Evolutionary conservation across 257 asterid genomes (phyloP).

Genomic region (Ocimum tenuiflorum): DNA sequence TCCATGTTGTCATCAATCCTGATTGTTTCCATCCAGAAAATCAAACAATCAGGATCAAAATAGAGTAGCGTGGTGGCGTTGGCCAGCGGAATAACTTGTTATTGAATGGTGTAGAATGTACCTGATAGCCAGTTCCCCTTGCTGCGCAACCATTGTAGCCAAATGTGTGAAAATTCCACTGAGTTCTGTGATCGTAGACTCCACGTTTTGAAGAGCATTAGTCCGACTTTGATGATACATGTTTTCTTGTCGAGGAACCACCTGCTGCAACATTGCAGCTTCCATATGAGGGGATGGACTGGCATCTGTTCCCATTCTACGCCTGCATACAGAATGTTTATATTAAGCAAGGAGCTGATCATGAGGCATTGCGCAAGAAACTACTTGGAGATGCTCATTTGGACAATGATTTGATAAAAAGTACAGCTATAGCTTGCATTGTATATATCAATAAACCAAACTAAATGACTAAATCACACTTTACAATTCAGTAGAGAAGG

Average conservation of each 20-base stretch:
- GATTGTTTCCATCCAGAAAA: constrained; percentile 13
- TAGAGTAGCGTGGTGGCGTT: background rate
- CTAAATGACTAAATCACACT: background rate
- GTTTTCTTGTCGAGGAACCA: constrained; percentile 67
- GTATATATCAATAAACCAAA: background rate
- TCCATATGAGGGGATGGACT: constrained; percentile 48
- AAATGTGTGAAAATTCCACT: constrained; percentile 78
- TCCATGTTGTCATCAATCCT: constrained; percentile 91
- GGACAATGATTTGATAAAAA: no score
- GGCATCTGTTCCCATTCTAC: constrained; percentile 49
- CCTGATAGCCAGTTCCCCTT: constrained; percentile 90
- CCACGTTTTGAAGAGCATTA: constrained; percentile 78
- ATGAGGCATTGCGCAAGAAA: constrained; percentile 3
- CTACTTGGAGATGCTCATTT: background rate
- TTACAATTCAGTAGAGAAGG: background rate
- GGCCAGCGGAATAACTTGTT: background rate
- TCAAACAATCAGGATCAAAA: background rate
- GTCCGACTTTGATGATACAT: constrained; percentile 59
- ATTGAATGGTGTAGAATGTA: background rate
- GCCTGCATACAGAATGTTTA: constrained; percentile 29
- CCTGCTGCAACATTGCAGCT: constrained; percentile 66
- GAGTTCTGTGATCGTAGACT: constrained; percentile 78
- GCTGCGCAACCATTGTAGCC: constrained; percentile 88
- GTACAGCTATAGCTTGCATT: background rate
- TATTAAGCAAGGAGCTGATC: constrained; percentile 9